These are phyloP conservation scores for Aureobasidium subglaciale DNA, from an alignment of 2,329 filamentous ascomycete species.

Conservation along the genomic window DNA sequence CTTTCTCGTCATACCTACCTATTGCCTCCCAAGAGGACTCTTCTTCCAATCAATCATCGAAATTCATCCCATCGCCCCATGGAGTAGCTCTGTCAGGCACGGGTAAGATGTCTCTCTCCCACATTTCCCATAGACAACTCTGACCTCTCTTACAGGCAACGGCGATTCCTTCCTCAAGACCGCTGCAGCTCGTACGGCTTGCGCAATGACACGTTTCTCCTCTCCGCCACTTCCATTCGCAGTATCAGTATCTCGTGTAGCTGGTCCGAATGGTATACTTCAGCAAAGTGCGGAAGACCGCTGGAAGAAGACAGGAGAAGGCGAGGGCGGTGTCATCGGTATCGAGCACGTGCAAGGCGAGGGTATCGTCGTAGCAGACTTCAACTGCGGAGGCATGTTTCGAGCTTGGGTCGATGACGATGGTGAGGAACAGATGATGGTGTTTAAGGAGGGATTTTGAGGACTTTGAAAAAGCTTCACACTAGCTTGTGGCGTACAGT, in stretches of 20 bases:
- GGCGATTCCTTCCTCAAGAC: slow-evolving; percentile 78
- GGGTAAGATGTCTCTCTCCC: neutral
- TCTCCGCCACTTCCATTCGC: slow-evolving; percentile 39
- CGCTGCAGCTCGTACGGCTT: slow-evolving; percentile 63
- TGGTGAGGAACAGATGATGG: slow-evolving; percentile 50
- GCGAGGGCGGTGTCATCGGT: slow-evolving; percentile 79
- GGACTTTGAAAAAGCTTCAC: neutral
- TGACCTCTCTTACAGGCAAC: slow-evolving; percentile 49
- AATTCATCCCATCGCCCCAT: slow-evolving; percentile 9
- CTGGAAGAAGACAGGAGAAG: slow-evolving; percentile 69
- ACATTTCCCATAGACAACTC: neutral
- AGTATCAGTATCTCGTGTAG: slow-evolving; percentile 56
- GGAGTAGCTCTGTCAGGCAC: slow-evolving; percentile 29
- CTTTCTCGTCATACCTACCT: slow-evolving; percentile 31
- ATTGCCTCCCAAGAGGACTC: neutral
- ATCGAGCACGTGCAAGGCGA: slow-evolving; percentile 52
- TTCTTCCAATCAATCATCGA: neutral
- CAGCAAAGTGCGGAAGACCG: slow-evolving; percentile 65
- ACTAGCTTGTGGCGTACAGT: neutral
- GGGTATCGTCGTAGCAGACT: slow-evolving; percentile 63
- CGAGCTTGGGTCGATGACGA: slow-evolving; percentile 65
- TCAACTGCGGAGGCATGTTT: slow-evolving; percentile 85
- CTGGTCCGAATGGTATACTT: slow-evolving; percentile 65
- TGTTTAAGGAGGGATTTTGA: slow-evolving; percentile 45
- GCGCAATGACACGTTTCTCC: slow-evolving; percentile 63